Base-by-base conservation (phyloP, 352 stramenopile genomes). In the Globisporangium carolinianum region DNA sequence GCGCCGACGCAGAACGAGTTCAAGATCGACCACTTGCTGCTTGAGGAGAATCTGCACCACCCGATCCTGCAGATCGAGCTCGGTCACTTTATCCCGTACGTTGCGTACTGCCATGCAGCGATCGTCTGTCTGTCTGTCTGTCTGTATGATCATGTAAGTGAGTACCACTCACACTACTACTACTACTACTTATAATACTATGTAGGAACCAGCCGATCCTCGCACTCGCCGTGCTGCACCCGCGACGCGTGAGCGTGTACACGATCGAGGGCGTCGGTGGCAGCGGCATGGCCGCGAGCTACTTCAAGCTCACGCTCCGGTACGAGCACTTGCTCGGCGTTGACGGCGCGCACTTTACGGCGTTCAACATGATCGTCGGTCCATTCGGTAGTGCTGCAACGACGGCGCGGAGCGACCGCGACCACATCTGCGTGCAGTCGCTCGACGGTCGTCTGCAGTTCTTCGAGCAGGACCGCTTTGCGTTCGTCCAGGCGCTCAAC, bases 361-460 rank as follows among this genome's bases (percentile, higher is more conserved):
- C 90, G 1, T 96, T 77, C 75, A 97, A 96, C 59, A 93, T 97
- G 77, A 69, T 89, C 57, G 65, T 70, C 48, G 90, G 90, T 3
- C 65, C 79, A 7, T 97, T 97, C 62, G 89, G 87, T 12, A 71
- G 61, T 5, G 51, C 39, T 8, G 47, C 39, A 12, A 43, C 63
- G 1, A 58, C 52, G 12, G 53, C 53, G 38, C 54, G 63, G 6
- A 55, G 58, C 0, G 74, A 86, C 10, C 68, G 76, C 4, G 88
- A 97, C 51, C 83, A 95, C 56, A 62, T 97, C 4, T 91, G 83
- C n/a, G 87, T 97, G 7, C 90, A 97, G 67, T 93, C 83, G 45
- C 79, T 97, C 47, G 90, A 97, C 63, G 86, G 90, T 0, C 73
- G 88, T 5, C 67, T 97, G n/a, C 85, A 96, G 62, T 90, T 97